phyloP scores from a whole-genome alignment of 176 grass and related monocot species.

The Dendrocalamus sinicus region DNA sequence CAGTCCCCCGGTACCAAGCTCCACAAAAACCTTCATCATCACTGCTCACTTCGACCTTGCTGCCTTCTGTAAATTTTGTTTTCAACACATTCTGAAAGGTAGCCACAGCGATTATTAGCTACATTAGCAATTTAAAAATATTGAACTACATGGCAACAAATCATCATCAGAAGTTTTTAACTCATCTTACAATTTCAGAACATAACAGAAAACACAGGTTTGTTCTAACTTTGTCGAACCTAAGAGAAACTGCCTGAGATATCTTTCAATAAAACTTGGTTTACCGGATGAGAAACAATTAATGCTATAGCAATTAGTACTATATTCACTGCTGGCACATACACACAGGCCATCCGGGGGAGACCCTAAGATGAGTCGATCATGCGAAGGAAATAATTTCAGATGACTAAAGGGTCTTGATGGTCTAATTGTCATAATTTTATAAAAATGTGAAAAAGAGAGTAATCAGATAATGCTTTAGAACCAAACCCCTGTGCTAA shows the following conservation, averaged over 20 bases:
- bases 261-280: slow-evolving; percentile 17
- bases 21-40: slow-evolving; percentile 78
- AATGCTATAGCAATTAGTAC: neutral
- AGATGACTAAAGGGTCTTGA: neutral
- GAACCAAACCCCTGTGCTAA: neutral
- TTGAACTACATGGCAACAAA: neutral
- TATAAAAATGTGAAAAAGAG: neutral
- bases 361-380: neutral
- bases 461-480: neutral
- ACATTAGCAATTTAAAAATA: neutral
- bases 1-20: slow-evolving; percentile 64
- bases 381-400: slow-evolving; percentile 1
- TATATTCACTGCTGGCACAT: slow-evolving; percentile 15
- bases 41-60: slow-evolving; percentile 69
- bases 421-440: neutral
- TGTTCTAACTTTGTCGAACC: neutral
- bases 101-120: slow-evolving; percentile 4
- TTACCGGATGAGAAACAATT: neutral
- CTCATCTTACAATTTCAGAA: slow-evolving; percentile 8
- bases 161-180: neutral
- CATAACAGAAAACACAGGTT: neutral
- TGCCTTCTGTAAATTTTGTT: slow-evolving; percentile 49
- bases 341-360: neutral
- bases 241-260: neutral
- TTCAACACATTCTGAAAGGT: slow-evolving; percentile 45